These are phyloP conservation scores for Chytriomyces hyalinus DNA, from an alignment of 192 early-diverging fungal species.

Conservation along the genomic window DNA sequence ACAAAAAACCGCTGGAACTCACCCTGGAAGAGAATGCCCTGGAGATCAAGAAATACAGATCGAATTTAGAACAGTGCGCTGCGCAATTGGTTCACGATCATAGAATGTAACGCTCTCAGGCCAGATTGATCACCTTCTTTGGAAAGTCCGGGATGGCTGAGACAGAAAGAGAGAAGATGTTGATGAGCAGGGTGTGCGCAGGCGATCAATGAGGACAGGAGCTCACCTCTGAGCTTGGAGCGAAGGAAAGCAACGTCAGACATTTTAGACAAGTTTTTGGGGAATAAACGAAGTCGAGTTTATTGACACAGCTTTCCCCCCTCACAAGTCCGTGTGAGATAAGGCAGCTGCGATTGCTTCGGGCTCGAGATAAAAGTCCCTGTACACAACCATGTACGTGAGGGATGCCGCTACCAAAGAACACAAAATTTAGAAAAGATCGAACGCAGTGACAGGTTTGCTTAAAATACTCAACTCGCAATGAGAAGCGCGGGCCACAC, in stretches of 20 bases:
- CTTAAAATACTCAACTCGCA: slow-evolving; percentile 8
- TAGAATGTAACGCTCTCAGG: not conserved
- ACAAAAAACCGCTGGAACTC: not conserved
- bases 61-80: not conserved
- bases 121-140: slow-evolving; percentile 57
- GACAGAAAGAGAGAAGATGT: not conserved
- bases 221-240: slow-evolving; percentile 45
- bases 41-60: not conserved
- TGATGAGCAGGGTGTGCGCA: too few species aligned
- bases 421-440: not conserved
- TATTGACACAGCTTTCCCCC: too few species aligned
- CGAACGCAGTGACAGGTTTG: not conserved
- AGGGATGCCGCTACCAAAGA: not conserved
- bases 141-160: slow-evolving; percentile 79
- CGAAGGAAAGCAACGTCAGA: slow-evolving; percentile 49
- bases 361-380: not conserved
- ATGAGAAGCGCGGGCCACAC: slow-evolving; percentile 32
- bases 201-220: too few species aligned
- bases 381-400: not conserved
- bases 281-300: not conserved
- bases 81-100: not conserved
- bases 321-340: too few species aligned
- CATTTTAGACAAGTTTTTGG: slow-evolving; percentile 28
- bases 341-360: not conserved
- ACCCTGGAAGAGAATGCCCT: slow-evolving; percentile 93